These are phyloP conservation scores for Nematodospora anomalae DNA, from an alignment of 1,139 yeast genomes.

Conservation along the genomic window DNA sequence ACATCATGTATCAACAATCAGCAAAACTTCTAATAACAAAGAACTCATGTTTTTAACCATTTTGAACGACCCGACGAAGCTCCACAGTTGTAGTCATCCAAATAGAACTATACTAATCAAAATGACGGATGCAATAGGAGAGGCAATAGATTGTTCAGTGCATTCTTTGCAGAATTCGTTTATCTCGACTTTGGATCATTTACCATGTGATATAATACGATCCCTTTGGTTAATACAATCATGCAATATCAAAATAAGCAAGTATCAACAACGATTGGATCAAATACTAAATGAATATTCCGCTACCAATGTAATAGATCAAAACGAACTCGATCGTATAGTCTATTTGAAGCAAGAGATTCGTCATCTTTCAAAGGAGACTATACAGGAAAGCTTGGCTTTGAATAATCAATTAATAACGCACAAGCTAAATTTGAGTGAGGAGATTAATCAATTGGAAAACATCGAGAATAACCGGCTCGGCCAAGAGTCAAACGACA, in stretches of 20 bases:
- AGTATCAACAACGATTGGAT: conserved; percentile 21
- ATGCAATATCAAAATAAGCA: conserved; percentile 32
- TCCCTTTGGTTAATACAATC: conserved; percentile 48
- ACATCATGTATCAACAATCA: too few species aligned
- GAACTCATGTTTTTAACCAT: background rate
- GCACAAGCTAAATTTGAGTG: conserved; percentile 30
- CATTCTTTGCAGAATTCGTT: conserved; percentile 31
- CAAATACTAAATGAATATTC: conserved; percentile 15
- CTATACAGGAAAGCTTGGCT: conserved; percentile 36
- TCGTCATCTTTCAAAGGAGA: conserved; percentile 22
- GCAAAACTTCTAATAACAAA: too few species aligned
- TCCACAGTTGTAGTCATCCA: background rate
- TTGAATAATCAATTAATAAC: conserved; percentile 35
- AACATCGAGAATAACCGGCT: conserved; percentile 6
- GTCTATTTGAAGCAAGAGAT: conserved; percentile 13
- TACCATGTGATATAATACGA: conserved; percentile 47
- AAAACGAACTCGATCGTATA: conserved; percentile 4
- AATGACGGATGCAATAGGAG: conserved; percentile 1
- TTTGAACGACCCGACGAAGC: background rate
- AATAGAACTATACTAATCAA: background rate
- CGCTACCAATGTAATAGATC: conserved; percentile 2
- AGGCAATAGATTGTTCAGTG: conserved; percentile 8
- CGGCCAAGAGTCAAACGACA: conserved; percentile 10
- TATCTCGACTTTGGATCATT: conserved; percentile 46
- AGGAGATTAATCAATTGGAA: conserved; percentile 33